phyloP scores from a whole-genome alignment of 441 rosid species.

The Arabidopsis lyrata region DNA sequence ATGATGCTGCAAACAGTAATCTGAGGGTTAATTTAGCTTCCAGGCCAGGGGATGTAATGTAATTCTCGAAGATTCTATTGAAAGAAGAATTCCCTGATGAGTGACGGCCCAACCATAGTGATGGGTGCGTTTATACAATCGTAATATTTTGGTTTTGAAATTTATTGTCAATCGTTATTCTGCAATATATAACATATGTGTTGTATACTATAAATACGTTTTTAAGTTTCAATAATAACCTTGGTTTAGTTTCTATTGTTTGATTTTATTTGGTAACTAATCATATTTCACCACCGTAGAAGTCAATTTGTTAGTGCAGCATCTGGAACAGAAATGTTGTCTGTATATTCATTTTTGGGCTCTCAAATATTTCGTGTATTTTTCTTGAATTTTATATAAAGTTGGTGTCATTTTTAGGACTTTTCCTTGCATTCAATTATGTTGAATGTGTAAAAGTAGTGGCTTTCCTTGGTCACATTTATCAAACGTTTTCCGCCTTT shows the following conservation, averaged over 20 bases:
- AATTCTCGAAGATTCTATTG: too few relatives aligned
- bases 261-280: background rate
- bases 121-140: too few relatives aligned
- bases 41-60: too few relatives aligned
- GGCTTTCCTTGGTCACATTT: conserved; percentile 6
- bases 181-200: background rate
- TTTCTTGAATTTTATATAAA: background rate
- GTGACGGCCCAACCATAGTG: too few relatives aligned
- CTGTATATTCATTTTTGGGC: background rate
- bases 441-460: background rate
- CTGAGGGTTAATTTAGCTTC: too few relatives aligned
- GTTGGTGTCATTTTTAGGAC: background rate
- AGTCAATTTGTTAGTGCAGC: background rate
- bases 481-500: background rate
- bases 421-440: background rate
- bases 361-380: background rate
- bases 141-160: too few relatives aligned
- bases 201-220: background rate
- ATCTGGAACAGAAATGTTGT: background rate
- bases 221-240: background rate
- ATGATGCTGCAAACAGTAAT: too few relatives aligned
- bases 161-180: too few relatives aligned
- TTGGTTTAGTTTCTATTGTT: background rate
- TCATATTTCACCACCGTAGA: background rate
- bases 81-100: too few relatives aligned